Conservation (phyloP, 1,284 basidiomycete genomes). For the Ustilago curta region DNA sequence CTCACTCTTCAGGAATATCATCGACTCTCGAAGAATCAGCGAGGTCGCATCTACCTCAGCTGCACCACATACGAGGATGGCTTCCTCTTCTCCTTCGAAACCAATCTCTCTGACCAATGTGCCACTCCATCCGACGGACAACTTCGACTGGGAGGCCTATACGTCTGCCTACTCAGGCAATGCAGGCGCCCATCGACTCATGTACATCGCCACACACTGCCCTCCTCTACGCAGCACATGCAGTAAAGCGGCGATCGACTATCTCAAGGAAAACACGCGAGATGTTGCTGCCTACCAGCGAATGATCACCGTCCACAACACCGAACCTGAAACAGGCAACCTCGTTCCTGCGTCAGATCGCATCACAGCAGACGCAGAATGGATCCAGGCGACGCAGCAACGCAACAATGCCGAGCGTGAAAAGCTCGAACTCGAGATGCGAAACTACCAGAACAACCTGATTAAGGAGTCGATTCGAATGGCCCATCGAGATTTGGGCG, state of each 20-base stretch:
- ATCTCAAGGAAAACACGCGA: conserved; percentile 39
- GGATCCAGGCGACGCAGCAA: conserved; percentile 76
- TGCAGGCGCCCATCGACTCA: conserved; percentile 40
- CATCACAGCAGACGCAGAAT: conserved; percentile 71
- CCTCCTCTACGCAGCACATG: conserved; percentile 43
- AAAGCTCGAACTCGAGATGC: conserved; percentile 86
- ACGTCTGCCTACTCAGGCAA: conserved; percentile 47
- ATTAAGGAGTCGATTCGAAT: conserved; percentile 94
- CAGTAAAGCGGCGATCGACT: conserved; percentile 42
- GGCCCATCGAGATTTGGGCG: conserved; percentile 85
- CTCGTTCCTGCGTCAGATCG: conserved; percentile 34
- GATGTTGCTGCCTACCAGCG: conserved; percentile 41
- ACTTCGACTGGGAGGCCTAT: conserved; percentile 64
- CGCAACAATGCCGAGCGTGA: conserved; percentile 77
- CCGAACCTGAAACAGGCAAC: conserved; percentile 26
- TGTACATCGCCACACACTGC: conserved; percentile 46
- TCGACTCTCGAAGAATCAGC: conserved; percentile 11
- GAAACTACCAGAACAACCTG: conserved; percentile 88
- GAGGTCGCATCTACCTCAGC: conserved; percentile 7
- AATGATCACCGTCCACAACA: conserved; percentile 48
- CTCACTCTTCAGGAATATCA: background rate
- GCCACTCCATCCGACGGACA: conserved; percentile 22
- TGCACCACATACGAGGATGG: background rate
- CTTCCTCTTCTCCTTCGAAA: background rate
- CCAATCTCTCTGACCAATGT: conserved; percentile 22